Evolutionary conservation across 495 filamentous ascomycete genomes (phyloP), one percentile per base, ranked within the genome.

Genomic region (Amorphotheca resinae): DNA sequence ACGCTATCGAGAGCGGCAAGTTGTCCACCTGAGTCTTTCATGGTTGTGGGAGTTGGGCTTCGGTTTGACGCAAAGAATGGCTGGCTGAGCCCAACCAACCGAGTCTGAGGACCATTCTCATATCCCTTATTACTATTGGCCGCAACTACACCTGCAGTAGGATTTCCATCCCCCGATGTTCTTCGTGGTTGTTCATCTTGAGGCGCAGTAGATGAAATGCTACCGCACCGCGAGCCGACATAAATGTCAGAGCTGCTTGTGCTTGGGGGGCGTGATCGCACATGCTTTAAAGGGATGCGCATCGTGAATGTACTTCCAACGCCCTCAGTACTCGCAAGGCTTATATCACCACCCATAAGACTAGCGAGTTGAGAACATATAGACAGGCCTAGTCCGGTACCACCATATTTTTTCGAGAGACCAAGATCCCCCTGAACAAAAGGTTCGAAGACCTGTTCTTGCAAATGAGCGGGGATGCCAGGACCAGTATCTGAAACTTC

Each of bases 351-450:
- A 31, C 77, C 76, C 85, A 95, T 93, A 25, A 95, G 61, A 4
- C 61, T 77, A 3, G 87, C 81, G 23, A 95, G 66, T 56, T 95
- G 87, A 9, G 79, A 75, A 56, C 84, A 93, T 51, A 95, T 95
- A 50, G 80, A 86, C 38, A 95, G 58, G 7, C 88, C 88, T 5
- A 95, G 64, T n/a, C 88, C 88, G 5, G 88, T 94, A 11, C 88
- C 88, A 17, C 85, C 87, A 55, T 80, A 91, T 49, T 89, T 93
- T 57, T 86, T 93, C 60, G 79, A 88, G 16, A 95, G 64, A 1
- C 85, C 80, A 8, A 91, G 64, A 56, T 95, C 87, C 1, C 84
- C 88, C 60, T 95, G 88, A 7, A 95, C 80, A 52, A 95, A 95
- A 0, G 87, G 88, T 56, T 95, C 87, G 62, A 95, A 95, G 20